These are phyloP conservation scores for Novymonas esmeraldas DNA, from an alignment of 208 protist genomes.

Conservation along the genomic window DNA sequence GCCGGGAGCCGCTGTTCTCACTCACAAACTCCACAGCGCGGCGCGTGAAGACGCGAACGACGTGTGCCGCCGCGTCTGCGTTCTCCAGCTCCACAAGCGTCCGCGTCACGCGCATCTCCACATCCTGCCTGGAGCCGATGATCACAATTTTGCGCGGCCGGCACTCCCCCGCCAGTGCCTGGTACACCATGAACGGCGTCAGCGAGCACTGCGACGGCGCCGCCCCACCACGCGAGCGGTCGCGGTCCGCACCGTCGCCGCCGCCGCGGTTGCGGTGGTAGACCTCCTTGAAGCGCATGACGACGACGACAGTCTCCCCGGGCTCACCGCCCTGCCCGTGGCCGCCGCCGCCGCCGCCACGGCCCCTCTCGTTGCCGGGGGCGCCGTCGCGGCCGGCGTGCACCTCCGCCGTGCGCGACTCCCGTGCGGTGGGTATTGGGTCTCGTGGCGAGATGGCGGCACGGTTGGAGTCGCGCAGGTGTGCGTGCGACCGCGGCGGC, in stretches of 20 bases:
- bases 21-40: slow-evolving; percentile 34
- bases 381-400: too few relatives aligned
- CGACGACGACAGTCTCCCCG: slow-evolving; percentile 15
- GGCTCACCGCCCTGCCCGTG: too few relatives aligned
- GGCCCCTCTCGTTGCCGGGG: background rate
- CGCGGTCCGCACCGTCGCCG: slow-evolving; percentile 5
- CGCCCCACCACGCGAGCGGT: background rate
- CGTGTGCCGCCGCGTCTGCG: slow-evolving; percentile 28
- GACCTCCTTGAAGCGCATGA: slow-evolving; percentile 6
- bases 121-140: slow-evolving; percentile 16
- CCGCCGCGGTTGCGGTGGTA: slow-evolving; percentile 32
- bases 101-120: slow-evolving; percentile 18
- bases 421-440: too few relatives aligned
- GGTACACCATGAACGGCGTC: slow-evolving; percentile 56
- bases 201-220: slow-evolving; percentile 24
- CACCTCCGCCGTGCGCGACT: background rate
- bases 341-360: too few relatives aligned
- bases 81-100: slow-evolving; percentile 60
- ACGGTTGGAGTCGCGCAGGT: too few relatives aligned
- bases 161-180: slow-evolving; percentile 46
- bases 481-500: too few relatives aligned
- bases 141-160: slow-evolving; percentile 50
- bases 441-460: too few relatives aligned
- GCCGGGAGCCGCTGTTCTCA: slow-evolving; percentile 17
- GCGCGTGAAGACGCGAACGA: slow-evolving; percentile 39